Conservation (phyloP, 768 basidiomycete species). For the Filobasidium floriforme region DNA sequence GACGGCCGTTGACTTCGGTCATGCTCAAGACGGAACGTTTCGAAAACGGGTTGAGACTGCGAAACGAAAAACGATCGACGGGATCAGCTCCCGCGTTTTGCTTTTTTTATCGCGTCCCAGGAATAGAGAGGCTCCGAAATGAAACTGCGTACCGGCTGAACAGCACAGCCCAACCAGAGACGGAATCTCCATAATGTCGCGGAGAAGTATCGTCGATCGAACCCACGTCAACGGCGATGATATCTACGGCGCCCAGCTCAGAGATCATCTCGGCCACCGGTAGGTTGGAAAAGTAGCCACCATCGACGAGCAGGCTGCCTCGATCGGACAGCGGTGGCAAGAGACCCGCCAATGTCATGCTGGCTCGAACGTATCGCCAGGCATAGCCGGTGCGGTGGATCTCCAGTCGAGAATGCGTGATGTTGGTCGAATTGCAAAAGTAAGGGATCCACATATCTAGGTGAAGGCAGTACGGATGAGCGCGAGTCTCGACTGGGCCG, state of each 20-base stretch:
- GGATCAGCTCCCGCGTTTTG: neutral
- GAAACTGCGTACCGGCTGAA: constrained; percentile 63
- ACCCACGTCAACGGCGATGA: constrained; percentile 91
- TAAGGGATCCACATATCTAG: constrained; percentile 94
- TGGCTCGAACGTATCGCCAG: constrained; percentile 80
- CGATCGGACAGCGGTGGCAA: constrained; percentile 91
- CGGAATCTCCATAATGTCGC: constrained; percentile 83
- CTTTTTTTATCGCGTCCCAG: no score
- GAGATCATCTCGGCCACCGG: constrained; percentile 85
- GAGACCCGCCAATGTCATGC: constrained; percentile 93
- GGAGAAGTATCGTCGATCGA: constrained; percentile 92
- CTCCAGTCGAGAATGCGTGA: constrained; percentile 91
- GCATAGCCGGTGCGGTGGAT: constrained; percentile 98
- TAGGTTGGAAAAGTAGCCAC: constrained; percentile 45
- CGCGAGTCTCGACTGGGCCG: neutral
- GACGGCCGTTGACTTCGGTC: constrained; percentile 52
- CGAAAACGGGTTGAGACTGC: constrained; percentile 44
- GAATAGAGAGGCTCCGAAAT: no score
- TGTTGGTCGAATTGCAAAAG: constrained; percentile 97
- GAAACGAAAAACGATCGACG: neutral
- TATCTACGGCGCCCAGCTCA: constrained; percentile 70
- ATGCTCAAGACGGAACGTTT: constrained; percentile 39
- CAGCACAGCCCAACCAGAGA: constrained; percentile 94
- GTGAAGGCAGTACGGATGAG: neutral
- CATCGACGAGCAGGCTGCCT: constrained; percentile 55